These are phyloP conservation scores for Skeletonema menzelii DNA, from an alignment of 108 stramenopile genomes.

Conservation along the genomic window DNA sequence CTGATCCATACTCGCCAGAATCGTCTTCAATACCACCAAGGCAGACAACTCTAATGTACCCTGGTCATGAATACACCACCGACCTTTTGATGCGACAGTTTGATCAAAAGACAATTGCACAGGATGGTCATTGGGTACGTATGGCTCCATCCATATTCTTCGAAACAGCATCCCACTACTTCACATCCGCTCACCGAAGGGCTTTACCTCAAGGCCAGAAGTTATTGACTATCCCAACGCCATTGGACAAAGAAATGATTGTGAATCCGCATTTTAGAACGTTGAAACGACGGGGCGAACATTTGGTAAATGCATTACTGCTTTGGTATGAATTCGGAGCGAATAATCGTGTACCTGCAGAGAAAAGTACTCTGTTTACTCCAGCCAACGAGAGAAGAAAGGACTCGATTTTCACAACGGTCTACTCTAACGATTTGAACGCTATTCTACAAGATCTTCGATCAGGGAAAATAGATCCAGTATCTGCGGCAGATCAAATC, in stretches of 20 bases:
- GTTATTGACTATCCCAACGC: constrained; percentile 62
- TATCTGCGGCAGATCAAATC: constrained; percentile 56
- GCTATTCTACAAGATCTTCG: constrained; percentile 55
- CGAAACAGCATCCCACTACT: constrained; percentile 75
- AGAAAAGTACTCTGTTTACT: neutral
- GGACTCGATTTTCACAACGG: constrained; percentile 67
- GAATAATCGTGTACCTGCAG: constrained; percentile 13
- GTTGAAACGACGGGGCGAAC: constrained; percentile 59
- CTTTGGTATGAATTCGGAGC: constrained; percentile 71
- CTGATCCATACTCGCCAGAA: neutral
- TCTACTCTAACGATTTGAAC: constrained; percentile 70
- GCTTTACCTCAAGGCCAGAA: constrained; percentile 67
- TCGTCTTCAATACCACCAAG: constrained; percentile 5
- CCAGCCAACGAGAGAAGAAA: neutral
- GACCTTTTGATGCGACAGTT: constrained; percentile 75
- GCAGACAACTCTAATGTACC: constrained; percentile 60
- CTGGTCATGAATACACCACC: constrained; percentile 87
- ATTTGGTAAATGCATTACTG: constrained; percentile 59
- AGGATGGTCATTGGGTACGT: constrained; percentile 60
- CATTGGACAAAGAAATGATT: constrained; percentile 57
- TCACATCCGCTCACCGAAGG: constrained; percentile 72
- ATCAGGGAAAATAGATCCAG: constrained; percentile 44
- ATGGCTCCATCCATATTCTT: constrained; percentile 72
- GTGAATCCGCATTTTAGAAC: constrained; percentile 77
- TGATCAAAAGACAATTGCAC: constrained; percentile 28